These are phyloP conservation scores for Naegleria lovaniensis DNA, from an alignment of 208 protist genomes.

Conservation along the genomic window DNA sequence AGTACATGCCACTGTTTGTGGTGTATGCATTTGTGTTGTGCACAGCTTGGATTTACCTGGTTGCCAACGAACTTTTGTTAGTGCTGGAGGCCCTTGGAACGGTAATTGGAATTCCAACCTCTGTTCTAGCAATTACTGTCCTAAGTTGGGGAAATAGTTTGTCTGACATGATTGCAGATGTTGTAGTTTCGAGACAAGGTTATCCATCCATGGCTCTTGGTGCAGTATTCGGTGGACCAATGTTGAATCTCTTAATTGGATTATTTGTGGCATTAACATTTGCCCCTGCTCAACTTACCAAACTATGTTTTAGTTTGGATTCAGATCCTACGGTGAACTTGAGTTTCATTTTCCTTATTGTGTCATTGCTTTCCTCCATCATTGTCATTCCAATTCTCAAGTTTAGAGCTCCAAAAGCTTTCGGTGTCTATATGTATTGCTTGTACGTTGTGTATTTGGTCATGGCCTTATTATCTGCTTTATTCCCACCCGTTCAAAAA, in stretches of 20 bases:
- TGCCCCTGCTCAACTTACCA: not conserved
- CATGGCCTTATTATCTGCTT: not conserved
- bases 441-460: not conserved
- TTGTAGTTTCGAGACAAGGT: not conserved
- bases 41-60: conserved; percentile 31
- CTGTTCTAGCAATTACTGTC: conserved; percentile 34
- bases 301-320: not conserved
- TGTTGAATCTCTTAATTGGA: conserved; percentile 22
- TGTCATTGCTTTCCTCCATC: not conserved
- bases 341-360: not conserved
- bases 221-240: not conserved
- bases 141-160: conserved; percentile 39
- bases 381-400: not conserved
- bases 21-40: not conserved
- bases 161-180: conserved; percentile 35
- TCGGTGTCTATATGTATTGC: not conserved
- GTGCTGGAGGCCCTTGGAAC: conserved; percentile 27
- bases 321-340: not conserved
- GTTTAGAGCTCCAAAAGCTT: not conserved
- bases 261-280: conserved; percentile 12
- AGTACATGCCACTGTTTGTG: not conserved
- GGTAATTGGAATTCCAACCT: not conserved
- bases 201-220: conserved; percentile 27
- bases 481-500: not conserved
- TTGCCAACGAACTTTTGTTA: conserved; percentile 20